Percentiles rank a stretch among this genome's conserved stretches.
Conservation (phyloP, 2,329 filamentous ascomycete species). For the Pseudocercospora pini-densiflorae region DNA sequence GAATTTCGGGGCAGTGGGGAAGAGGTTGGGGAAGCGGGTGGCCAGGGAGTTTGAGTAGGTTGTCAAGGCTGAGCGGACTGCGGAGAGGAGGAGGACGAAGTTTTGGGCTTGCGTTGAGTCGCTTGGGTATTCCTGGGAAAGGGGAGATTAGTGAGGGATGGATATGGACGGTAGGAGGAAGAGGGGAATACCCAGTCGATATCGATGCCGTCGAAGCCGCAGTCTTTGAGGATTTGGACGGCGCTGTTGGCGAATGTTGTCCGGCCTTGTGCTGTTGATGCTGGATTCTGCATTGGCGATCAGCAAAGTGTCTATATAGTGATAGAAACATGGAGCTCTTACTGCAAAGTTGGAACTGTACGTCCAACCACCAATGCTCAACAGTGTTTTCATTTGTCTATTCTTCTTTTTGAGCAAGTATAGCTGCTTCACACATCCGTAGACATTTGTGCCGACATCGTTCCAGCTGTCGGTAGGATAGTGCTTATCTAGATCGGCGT, state of each 20-base stretch:
- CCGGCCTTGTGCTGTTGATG: constrained; percentile 65
- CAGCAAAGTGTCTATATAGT: too few species aligned
- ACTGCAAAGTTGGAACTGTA: constrained; percentile 76
- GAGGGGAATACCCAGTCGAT: constrained; percentile 45
- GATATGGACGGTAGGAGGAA: neutral
- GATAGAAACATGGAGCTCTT: neutral
- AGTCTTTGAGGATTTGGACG: constrained; percentile 74
- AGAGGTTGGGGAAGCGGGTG: neutral
- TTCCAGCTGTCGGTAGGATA: constrained; percentile 70
- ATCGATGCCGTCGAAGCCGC: constrained; percentile 67
- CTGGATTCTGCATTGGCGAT: constrained; percentile 48
- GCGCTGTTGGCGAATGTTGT: constrained; percentile 70
- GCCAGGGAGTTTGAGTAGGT: constrained; percentile 42
- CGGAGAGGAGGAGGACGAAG: constrained; percentile 44
- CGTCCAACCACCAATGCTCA: constrained; percentile 84
- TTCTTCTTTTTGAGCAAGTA: constrained; percentile 75
- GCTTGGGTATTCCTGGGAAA: constrained; percentile 46
- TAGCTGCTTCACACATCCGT: constrained; percentile 78
- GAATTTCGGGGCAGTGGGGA: constrained; percentile 42
- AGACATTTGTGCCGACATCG: constrained; percentile 69
- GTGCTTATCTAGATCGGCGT: constrained; percentile 70
- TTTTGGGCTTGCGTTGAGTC: constrained; percentile 44
- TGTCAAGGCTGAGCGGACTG: constrained; percentile 44
- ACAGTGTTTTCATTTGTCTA: constrained; percentile 75
- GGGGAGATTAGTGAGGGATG: neutral